Percentiles rank a stretch among this genome's conserved stretches.
Conservation (phyloP, 208 protist genomes). For the Wallacemonas sp. region DNA sequence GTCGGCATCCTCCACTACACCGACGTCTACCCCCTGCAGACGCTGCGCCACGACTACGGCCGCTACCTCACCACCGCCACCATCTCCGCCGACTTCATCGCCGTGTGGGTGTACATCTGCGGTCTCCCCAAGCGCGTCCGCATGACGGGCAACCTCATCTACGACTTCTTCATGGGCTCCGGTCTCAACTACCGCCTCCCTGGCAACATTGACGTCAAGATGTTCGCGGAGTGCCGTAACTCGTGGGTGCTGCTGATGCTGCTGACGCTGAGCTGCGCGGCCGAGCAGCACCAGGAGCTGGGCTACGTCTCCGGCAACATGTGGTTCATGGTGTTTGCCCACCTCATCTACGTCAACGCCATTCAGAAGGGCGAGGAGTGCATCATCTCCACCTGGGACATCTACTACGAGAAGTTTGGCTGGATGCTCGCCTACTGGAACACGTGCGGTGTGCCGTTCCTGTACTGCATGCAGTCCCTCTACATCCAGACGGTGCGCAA, state of each 20-base stretch:
- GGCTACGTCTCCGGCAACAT: slow-evolving; percentile 87
- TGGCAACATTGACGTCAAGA: slow-evolving; percentile 93
- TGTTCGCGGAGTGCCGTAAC: slow-evolving; percentile 93
- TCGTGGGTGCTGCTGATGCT: slow-evolving; percentile 95
- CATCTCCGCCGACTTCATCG: slow-evolving; percentile 78
- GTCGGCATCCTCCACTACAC: slow-evolving; percentile 64
- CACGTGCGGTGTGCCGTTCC: slow-evolving; percentile 93
- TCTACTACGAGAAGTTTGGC: slow-evolving; percentile 96
- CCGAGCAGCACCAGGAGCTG: slow-evolving; percentile 84
- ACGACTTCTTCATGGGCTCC: slow-evolving; percentile 97
- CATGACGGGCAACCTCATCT: slow-evolving; percentile 91
- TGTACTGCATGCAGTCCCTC: slow-evolving; percentile 93
- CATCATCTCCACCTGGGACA: slow-evolving; percentile 95
- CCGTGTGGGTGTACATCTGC: slow-evolving; percentile 70
- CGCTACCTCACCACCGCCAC: slow-evolving; percentile 76
- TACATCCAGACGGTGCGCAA: slow-evolving; percentile 89
- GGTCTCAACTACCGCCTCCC: slow-evolving; percentile 88
- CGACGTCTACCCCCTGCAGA: slow-evolving; percentile 62
- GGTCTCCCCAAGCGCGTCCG: slow-evolving; percentile 66
- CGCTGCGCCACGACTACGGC: slow-evolving; percentile 74
- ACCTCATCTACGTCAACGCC: slow-evolving; percentile 94
- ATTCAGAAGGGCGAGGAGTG: slow-evolving; percentile 95
- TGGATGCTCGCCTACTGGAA: slow-evolving; percentile 97
- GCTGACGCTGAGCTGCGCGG: slow-evolving; percentile 85
- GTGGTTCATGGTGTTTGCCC: slow-evolving; percentile 93